Evolutionary conservation across 768 basidiomycete species (phyloP), one percentile per base, ranked within the genome.

Genomic region (Termitomyces eurrhizus): DNA sequence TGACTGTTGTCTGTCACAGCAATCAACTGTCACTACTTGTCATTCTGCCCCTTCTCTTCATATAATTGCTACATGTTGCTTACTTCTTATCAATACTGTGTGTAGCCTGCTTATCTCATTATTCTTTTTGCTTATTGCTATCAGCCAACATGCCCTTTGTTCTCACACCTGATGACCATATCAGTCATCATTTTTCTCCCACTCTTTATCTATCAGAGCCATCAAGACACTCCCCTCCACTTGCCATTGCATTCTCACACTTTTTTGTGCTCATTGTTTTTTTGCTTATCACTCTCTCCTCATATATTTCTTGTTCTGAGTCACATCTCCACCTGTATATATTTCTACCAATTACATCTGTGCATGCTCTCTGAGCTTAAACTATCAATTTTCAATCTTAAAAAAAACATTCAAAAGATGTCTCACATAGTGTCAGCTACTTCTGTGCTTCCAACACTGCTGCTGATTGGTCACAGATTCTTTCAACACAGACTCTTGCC

Each of bases 401-500:
- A n/a, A 41, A 53, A 36, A 58, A 50, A 16, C 7, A 7, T 6
- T 3, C 32, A 4, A 39, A 37, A n/a, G 37, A 37, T 36, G 52
- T 60, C 32, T 49, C 52, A 26, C 6, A 45, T 14, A 55, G 4
- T 9, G 45, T 60, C 24, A 54, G 3, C 2, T 33, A 49, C 29
- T 44, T 49, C 21, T 14, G 14, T 12, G 21, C 42, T 14, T 54
- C 16, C 7, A 12, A 33, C 5, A 14, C 16, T 16, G 29, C 26
- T 4, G 0, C 5, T 35, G 11, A 33, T 33, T 7, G 4, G n/a
- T n/a, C 4, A 7, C 3, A 18, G 5, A 21, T 46, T 6, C 41
- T 60, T 21, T 45, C 53, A 26, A 36, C 9, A 9, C 53, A 60
- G 7, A 46, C 53, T 18, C 41, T 60, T 32, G 59, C 59, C 24